These are phyloP conservation scores for Silene conica DNA, from an alignment of 148 eudicot species.

Conservation along the genomic window DNA sequence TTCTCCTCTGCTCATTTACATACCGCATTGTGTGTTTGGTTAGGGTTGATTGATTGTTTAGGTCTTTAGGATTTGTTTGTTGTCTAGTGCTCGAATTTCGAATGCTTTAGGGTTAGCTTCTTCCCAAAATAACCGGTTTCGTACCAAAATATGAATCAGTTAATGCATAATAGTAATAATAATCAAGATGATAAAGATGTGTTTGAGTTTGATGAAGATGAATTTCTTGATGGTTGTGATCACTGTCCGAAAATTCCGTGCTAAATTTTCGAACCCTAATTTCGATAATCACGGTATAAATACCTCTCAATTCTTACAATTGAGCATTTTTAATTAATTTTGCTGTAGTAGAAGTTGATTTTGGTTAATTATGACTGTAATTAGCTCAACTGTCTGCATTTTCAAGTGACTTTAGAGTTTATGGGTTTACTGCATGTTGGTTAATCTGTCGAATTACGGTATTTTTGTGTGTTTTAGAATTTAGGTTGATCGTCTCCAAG, in stretches of 20 bases:
- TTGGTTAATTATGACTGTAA: not conserved
- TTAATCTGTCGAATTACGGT: not conserved
- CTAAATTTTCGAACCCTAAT: slow-evolving; percentile 37
- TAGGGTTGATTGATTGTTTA: too few relatives aligned
- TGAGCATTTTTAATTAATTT: slow-evolving; percentile 18
- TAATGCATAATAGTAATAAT: not conserved
- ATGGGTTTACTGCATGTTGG: not conserved
- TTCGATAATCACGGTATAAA: slow-evolving; percentile 13
- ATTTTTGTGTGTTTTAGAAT: not conserved
- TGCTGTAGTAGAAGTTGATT: not conserved
- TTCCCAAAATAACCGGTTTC: not conserved
- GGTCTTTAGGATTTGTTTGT: too few relatives aligned
- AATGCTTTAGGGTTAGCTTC: slow-evolving; percentile 8
- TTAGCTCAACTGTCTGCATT: slow-evolving; percentile 1
- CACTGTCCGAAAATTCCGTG: slow-evolving; percentile 8
- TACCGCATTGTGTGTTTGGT: too few relatives aligned
- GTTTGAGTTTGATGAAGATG: slow-evolving; percentile 49
- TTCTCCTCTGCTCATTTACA: too few relatives aligned
- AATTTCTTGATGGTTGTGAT: slow-evolving; percentile 20
- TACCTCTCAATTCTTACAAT: slow-evolving; percentile 29
- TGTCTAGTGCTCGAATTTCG: too few relatives aligned
- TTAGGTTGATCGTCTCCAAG: slow-evolving; percentile 15
- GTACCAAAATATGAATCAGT: not conserved
- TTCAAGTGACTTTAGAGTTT: not conserved
- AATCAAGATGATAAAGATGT: slow-evolving; percentile 28